Conservation (phyloP, 2,329 filamentous ascomycete genomes). For the Ophiobolus disseminans region DNA sequence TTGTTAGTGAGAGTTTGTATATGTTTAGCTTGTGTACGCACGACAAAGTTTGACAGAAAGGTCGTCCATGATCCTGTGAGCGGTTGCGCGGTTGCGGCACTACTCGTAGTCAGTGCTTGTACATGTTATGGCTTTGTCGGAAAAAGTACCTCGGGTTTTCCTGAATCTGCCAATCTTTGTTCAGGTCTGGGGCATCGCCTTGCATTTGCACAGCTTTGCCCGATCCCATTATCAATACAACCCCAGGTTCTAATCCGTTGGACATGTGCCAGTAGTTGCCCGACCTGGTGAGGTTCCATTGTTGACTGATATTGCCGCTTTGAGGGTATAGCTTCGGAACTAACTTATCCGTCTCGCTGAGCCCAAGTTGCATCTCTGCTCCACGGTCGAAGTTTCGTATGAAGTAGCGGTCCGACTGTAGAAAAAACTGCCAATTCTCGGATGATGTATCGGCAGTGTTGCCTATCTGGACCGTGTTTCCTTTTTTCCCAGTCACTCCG, state of each 20-base stretch:
- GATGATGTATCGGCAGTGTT: no score
- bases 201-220: no score
- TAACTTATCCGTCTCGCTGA: neutral
- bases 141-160: constrained; percentile 13
- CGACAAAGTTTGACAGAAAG: neutral
- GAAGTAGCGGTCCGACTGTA: constrained; percentile 21
- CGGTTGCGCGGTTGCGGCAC: constrained; percentile 4
- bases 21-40: neutral
- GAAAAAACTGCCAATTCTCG: constrained; percentile 28
- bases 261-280: constrained; percentile 14
- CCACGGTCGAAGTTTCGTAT: constrained; percentile 27
- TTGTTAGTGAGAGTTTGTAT: neutral
- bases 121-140: neutral
- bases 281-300: neutral
- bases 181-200: no score
- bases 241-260: constrained; percentile 12
- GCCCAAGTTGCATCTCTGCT: constrained; percentile 17
- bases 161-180: no score
- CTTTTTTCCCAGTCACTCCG: no score
- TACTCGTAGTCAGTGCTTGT: neutral
- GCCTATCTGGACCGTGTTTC: no score
- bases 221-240: no score
- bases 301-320: neutral
- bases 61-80: neutral
- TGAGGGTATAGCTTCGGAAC: neutral